These are phyloP conservation scores for Sanghuangporus baumii DNA, from an alignment of 1,284 basidiomycete genomes.

Conservation along the genomic window DNA sequence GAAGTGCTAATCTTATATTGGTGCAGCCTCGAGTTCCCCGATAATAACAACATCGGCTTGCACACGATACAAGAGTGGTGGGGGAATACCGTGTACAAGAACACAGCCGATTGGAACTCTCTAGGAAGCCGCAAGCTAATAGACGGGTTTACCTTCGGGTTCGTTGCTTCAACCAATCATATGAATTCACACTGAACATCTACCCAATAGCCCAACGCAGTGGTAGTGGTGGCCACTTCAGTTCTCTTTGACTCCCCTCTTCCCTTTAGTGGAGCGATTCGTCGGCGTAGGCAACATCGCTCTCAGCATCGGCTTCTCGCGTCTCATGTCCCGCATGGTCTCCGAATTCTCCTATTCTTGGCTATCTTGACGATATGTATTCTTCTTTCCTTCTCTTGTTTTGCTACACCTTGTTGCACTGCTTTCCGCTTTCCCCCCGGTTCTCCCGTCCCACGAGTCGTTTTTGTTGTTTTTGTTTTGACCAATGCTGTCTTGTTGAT, in stretches of 20 bases:
- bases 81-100: conserved; percentile 41
- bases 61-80: conserved; percentile 42
- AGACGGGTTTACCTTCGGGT: conserved; percentile 30
- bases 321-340: not conserved
- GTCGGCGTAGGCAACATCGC: not conserved
- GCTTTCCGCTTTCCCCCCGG: not conserved
- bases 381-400: not conserved
- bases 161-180: conserved; percentile 4
- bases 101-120: conserved; percentile 35
- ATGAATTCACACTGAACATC: not conserved
- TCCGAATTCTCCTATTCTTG: not conserved
- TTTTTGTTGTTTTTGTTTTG: not conserved
- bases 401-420: not conserved
- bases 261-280: not conserved
- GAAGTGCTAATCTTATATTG: not conserved
- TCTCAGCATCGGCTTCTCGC: not conserved
- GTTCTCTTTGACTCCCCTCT: not conserved
- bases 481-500: not conserved
- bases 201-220: not conserved
- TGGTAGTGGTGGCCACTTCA: not conserved
- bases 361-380: not conserved
- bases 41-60: conserved; percentile 38
- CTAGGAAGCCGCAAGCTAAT: conserved; percentile 23
- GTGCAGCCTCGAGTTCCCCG: conserved; percentile 40
- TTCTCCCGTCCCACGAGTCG: not conserved